Conservation (phyloP, 805 yeast genomes). For the Brettanomyces naardenensis region DNA sequence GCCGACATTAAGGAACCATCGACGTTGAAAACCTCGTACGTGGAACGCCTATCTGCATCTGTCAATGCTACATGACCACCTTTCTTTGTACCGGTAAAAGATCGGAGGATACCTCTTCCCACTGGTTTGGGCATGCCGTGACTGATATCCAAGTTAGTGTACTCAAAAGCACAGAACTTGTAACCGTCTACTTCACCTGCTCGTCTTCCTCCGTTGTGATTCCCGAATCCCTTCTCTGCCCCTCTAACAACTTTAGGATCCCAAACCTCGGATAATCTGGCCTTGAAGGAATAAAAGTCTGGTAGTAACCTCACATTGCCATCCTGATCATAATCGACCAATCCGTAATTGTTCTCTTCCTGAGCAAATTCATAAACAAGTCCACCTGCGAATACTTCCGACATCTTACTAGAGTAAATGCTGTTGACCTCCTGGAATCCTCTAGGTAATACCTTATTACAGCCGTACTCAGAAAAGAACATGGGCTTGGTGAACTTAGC, state of each 20-base stretch:
- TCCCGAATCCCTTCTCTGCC: conserved; percentile 9
- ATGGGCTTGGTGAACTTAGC: conserved; percentile 64
- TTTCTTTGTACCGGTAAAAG: conserved; percentile 17
- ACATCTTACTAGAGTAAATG: conserved; percentile 66
- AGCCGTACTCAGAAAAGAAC: conserved; percentile 87
- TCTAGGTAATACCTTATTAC: conserved; percentile 77
- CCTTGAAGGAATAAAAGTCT: conserved; percentile 36
- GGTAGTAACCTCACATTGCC: conserved; percentile 36
- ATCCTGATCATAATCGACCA: conserved; percentile 41
- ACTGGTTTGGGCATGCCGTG: conserved; percentile 40
- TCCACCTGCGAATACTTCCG: conserved; percentile 76
- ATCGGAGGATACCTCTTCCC: conserved; percentile 30
- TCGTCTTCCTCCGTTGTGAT: conserved; percentile 6
- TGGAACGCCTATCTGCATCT: conserved; percentile 27
- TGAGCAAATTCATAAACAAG: conserved; percentile 75
- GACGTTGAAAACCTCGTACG: conserved; percentile 32
- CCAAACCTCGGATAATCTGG: conserved; percentile 32
- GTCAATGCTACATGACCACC: conserved; percentile 45
- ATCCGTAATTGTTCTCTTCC: conserved; percentile 73
- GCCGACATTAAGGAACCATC: conserved; percentile 31
- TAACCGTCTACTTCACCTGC: conserved; percentile 2
- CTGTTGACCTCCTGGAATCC: conserved; percentile 67
- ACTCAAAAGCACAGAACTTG: conserved; percentile 30
- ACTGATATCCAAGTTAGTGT: conserved; percentile 35
- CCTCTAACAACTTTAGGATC: conserved; percentile 19